phyloP scores from a whole-genome alignment of 805 yeast species.

The Metschnikowia baotianmanensis region DNA sequence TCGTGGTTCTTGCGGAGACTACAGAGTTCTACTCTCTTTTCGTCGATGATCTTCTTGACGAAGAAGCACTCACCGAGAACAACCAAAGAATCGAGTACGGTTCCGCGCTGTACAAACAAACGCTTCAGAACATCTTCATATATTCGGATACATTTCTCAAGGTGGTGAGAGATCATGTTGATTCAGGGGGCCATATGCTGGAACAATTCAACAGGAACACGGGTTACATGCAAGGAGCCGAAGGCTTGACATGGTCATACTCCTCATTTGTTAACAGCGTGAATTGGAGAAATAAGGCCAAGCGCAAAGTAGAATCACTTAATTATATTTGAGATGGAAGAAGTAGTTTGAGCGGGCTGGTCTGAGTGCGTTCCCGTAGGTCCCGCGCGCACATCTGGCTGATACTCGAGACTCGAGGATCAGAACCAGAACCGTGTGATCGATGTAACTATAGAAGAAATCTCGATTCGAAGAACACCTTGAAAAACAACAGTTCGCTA shows the following conservation, averaged over 20 bases:
- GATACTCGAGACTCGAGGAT: no score
- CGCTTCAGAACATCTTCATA: slow-evolving; percentile 45
- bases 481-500: no score
- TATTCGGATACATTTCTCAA: slow-evolving; percentile 68
- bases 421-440: no score
- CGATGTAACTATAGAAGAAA: no score
- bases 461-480: no score
- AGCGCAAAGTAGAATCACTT: no score
- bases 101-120: slow-evolving; percentile 43
- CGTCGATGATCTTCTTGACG: slow-evolving; percentile 19
- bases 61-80: slow-evolving; percentile 10
- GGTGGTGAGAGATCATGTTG: slow-evolving; percentile 57
- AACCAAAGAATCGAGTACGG: slow-evolving; percentile 31
- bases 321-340: background rate
- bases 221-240: slow-evolving; percentile 89
- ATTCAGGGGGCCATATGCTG: slow-evolving; percentile 67
- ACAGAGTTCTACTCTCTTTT: slow-evolving; percentile 34
- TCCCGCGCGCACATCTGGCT: no score
- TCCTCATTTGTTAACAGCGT: slow-evolving; percentile 70
- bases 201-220: slow-evolving; percentile 82
- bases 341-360: no score
- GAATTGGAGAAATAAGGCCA: slow-evolving; percentile 55
- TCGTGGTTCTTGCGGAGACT: slow-evolving; percentile 36
- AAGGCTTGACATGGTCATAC: slow-evolving; percentile 87
- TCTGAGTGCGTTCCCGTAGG: no score